Evolutionary conservation across 169 alveolate genomes (phyloP), one percentile per base, ranked within the genome.

Genomic region (Eimeria acervulina): DNA sequence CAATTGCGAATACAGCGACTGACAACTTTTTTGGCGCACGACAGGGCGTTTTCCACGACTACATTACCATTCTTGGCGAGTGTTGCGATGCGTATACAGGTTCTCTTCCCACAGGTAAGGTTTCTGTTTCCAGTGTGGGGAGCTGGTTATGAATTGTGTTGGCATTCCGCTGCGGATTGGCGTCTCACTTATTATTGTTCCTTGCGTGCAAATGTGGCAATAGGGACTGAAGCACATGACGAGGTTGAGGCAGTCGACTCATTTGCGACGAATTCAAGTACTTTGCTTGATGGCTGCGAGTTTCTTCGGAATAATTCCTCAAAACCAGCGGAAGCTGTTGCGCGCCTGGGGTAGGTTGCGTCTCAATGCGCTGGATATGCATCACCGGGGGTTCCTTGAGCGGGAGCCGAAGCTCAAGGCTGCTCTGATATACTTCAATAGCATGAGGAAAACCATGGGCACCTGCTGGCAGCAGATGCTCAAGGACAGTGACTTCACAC

Each of bases 391-490:
- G 2, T 76, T 74, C 76, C 38, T 74, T n/a, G 95, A 91, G 36
- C 55, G 95, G 40, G 81, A 31, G 23, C 52, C 95, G 21, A 91
- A 91, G 78, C 66, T 74, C 51, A 33, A 23, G 47, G 51, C 95
- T 15, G 33, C 76, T 47, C 90, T 91, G 78, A 19, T 38, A 4
- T 91, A 91, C 90, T 91, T 91, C 33, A 28, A 13, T 12, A 19
- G 38, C 66, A 91, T 91, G 95, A 81, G 38, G 7, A 59, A 23
- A 36, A 55, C 90, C 31, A 59, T 91, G 51, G 83, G 83, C 55
- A n/a, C 59, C 47, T 91, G 95, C 85, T 91, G 95, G 95, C 68
- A 33, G 85, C 83, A 91, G 83, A 91, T 91, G 90, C 72, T 91
- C 44, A 36, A 38, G 95, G 51, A 28, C 28, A 51, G 15, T 28